phyloP scores from a whole-genome alignment of 2,329 filamentous ascomycete species.

The Thielaviopsis punctulata region DNA sequence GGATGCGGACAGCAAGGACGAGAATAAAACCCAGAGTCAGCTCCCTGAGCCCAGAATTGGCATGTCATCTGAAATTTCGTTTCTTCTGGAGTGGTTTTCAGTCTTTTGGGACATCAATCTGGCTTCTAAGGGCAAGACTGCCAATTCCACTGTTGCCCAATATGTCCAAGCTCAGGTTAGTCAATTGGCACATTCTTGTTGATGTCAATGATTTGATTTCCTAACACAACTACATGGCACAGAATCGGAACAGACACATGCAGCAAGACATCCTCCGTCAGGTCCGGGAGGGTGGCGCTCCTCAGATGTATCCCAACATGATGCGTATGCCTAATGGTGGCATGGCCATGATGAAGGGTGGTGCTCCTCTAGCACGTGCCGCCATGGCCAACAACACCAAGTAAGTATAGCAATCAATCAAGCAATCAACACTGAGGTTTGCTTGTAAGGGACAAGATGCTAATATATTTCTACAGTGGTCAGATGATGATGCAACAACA shows the following conservation, averaged over 20 bases:
- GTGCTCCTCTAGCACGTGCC: constrained; percentile 47
- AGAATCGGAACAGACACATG: constrained; percentile 56
- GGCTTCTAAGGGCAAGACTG: constrained; percentile 46
- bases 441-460: not conserved
- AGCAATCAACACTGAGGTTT: not conserved
- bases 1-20: constrained; percentile 71
- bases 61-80: constrained; percentile 48
- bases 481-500: constrained; percentile 25
- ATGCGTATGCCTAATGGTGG: constrained; percentile 50
- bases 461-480: constrained; percentile 3
- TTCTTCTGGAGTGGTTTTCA: constrained; percentile 94
- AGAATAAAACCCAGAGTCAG: constrained; percentile 59
- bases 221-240: constrained; percentile 29
- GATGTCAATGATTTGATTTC: too few species aligned
- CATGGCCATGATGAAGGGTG: constrained; percentile 42
- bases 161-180: constrained; percentile 77
- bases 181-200: constrained; percentile 17
- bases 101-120: constrained; percentile 94
- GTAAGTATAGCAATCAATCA: constrained; percentile 6
- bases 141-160: constrained; percentile 46
- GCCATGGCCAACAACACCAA: constrained; percentile 66
- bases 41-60: constrained; percentile 59
- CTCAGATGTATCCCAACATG: constrained; percentile 42
- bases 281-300: constrained; percentile 42
- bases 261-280: constrained; percentile 63